These are phyloP conservation scores for Pontederia paniculata DNA, from an alignment of 176 grass and related monocot species.

Conservation along the genomic window DNA sequence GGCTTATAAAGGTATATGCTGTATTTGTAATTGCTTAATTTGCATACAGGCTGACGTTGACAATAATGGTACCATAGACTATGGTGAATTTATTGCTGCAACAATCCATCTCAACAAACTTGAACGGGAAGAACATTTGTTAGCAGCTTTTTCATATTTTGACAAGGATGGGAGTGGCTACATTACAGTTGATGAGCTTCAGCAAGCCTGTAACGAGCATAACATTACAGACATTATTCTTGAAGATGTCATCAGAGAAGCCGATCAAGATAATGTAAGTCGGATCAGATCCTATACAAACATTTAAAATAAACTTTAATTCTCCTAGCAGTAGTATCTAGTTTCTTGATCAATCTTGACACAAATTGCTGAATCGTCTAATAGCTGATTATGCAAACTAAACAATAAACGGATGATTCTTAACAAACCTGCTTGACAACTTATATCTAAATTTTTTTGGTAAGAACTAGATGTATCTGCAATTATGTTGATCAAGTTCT, in stretches of 20 bases:
- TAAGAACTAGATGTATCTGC: too few relatives aligned
- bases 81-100: slow-evolving; percentile 97
- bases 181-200: slow-evolving; percentile 95
- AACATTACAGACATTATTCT: slow-evolving; percentile 98
- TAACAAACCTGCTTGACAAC: too few relatives aligned
- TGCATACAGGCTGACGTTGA: slow-evolving; percentile 80
- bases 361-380: too few relatives aligned
- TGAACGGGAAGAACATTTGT: slow-evolving; percentile 87
- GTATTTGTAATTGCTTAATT: slow-evolving; percentile 20
- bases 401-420: too few relatives aligned
- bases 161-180: slow-evolving; percentile 98
- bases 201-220: slow-evolving; percentile 88
- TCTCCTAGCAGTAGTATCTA: slow-evolving; percentile 9
- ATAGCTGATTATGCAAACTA: too few relatives aligned
- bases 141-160: slow-evolving; percentile 93
- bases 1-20: too few relatives aligned
- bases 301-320: slow-evolving; percentile 9
- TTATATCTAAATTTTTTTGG: too few relatives aligned
- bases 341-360: not conserved
- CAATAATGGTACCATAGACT: slow-evolving; percentile 97
- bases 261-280: slow-evolving; percentile 98
- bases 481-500: too few relatives aligned
- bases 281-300: not conserved
- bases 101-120: slow-evolving; percentile 97
- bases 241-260: slow-evolving; percentile 94